Percentiles rank a stretch among this genome's conserved stretches.
phyloP scores from a whole-genome alignment of 805 yeast species.

The Candida oleophila region DNA sequence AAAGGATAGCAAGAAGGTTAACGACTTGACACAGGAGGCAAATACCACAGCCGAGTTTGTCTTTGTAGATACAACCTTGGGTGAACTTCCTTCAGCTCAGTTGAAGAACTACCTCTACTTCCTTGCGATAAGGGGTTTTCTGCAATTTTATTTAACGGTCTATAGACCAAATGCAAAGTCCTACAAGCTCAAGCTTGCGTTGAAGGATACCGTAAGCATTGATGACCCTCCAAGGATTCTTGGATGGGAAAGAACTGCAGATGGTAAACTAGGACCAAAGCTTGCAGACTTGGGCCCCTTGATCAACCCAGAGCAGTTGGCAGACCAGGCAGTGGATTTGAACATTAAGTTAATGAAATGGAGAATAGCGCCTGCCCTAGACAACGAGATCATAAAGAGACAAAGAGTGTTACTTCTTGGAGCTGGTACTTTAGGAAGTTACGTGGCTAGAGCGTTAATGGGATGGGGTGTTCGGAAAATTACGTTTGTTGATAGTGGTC shows the following conservation, averaged over 20 bases:
- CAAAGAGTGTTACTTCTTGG: slow-evolving; percentile 81
- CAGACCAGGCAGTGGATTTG: slow-evolving; percentile 89
- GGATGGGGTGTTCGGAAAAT: slow-evolving; percentile 94
- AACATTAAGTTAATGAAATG: slow-evolving; percentile 94
- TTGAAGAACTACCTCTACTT: slow-evolving; percentile 58
- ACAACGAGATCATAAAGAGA: slow-evolving; percentile 61
- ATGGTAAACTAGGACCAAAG: slow-evolving; percentile 77
- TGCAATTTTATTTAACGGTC: slow-evolving; percentile 19
- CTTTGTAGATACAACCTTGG: slow-evolving; percentile 33
- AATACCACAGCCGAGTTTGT: slow-evolving; percentile 16
- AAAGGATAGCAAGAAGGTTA: slow-evolving; percentile 2
- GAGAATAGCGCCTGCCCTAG: slow-evolving; percentile 84
- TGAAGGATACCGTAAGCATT: slow-evolving; percentile 4
- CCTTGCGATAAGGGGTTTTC: slow-evolving; percentile 30
- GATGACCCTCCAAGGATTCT: slow-evolving; percentile 43
- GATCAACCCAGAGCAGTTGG: slow-evolving; percentile 76
- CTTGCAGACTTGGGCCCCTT: slow-evolving; percentile 78
- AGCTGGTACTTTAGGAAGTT: slow-evolving; percentile 94
- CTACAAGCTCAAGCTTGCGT: slow-evolving; percentile 15
- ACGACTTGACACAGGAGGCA: neutral
- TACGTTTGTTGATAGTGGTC: slow-evolving; percentile 87
- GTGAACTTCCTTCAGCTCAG: slow-evolving; percentile 47
- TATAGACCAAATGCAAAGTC: slow-evolving; percentile 15
- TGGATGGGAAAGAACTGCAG: slow-evolving; percentile 89
- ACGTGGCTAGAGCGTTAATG: slow-evolving; percentile 77